These are phyloP conservation scores for Ceratocystis destructans DNA, from an alignment of 2,329 filamentous ascomycete species.

Conservation along the genomic window DNA sequence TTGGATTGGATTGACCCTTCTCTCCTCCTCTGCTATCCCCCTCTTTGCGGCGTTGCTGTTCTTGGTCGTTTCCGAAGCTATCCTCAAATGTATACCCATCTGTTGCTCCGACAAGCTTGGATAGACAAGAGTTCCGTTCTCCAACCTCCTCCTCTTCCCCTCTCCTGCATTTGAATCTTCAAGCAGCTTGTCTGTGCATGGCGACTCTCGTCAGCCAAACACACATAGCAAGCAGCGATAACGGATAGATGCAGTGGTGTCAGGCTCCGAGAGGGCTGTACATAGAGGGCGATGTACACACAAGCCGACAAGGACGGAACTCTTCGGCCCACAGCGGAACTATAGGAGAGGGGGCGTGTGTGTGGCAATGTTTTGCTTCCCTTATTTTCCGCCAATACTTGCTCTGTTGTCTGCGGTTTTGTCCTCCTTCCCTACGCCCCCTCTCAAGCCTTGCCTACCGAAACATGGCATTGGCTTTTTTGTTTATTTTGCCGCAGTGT, in stretches of 20 bases:
- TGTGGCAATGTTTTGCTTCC: neutral
- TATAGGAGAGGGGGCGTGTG: neutral
- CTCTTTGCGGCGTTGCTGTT: neutral
- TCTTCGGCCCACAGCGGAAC: neutral
- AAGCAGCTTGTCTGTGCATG: slow-evolving; percentile 1
- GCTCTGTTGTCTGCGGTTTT: neutral
- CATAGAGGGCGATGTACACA: neutral
- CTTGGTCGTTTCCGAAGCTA: neutral
- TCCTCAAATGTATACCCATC: neutral
- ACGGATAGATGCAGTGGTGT: neutral
- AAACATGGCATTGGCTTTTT: neutral
- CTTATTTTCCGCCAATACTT: neutral
- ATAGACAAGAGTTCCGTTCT: neutral
- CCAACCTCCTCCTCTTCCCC: neutral
- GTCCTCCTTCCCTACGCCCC: neutral
- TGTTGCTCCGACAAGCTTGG: neutral
- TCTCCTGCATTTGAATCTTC: neutral
- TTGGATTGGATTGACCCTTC: neutral
- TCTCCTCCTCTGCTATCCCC: neutral
- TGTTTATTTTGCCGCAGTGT: neutral
- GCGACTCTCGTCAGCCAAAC: neutral
- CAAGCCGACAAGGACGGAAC: neutral
- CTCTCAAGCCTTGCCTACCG: neutral
- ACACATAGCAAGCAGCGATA: neutral
- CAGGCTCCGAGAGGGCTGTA: neutral